A percentile compares a stretch with the other conserved stretches of the same genome.
Conservation (phyloP, 495 filamentous ascomycete species). For the Penicillium psychrofluorescens region DNA sequence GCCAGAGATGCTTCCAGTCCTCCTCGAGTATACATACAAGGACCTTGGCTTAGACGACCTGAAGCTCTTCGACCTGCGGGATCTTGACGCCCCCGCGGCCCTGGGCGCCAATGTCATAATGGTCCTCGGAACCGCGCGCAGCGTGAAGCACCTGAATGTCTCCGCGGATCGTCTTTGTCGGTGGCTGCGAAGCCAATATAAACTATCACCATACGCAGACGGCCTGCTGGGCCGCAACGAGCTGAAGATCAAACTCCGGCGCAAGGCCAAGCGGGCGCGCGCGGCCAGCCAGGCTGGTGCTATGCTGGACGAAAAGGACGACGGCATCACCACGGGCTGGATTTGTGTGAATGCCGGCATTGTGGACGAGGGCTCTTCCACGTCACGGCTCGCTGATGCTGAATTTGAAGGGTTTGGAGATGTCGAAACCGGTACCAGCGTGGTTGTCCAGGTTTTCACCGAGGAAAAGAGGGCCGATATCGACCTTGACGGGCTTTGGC, state of each 20-base stretch:
- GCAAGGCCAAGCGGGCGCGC: constrained; percentile 72
- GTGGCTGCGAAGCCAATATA: constrained; percentile 69
- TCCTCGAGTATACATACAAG: constrained; percentile 72
- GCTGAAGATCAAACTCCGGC: constrained; percentile 74
- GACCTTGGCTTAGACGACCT: constrained; percentile 79
- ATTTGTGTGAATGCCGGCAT: constrained; percentile 85
- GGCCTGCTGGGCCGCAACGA: constrained; percentile 86
- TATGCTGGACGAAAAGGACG: constrained; percentile 49
- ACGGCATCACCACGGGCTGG: constrained; percentile 88
- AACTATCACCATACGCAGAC: constrained; percentile 70
- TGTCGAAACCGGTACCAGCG: constrained; percentile 43
- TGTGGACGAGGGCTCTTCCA: constrained; percentile 45
- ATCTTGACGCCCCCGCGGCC: constrained; percentile 76
- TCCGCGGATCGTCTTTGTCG: constrained; percentile 83
- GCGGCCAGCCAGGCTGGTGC: constrained; percentile 55
- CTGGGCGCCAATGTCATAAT: constrained; percentile 84
- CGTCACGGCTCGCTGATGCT: constrained; percentile 27
- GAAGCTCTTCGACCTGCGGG: constrained; percentile 69
- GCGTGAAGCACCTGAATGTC: constrained; percentile 87
- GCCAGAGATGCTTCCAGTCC: constrained; percentile 60
- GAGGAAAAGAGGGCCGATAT: constrained; percentile 77
- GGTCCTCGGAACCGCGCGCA: constrained; percentile 87
- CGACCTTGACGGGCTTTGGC: constrained; percentile 78
- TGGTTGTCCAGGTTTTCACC: constrained; percentile 89
- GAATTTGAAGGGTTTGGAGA: constrained; percentile 70